Evolutionary conservation across 306 rosid genomes (phyloP), one percentile per base, ranked within the genome.

Genomic region (Phaseolus lunatus): DNA sequence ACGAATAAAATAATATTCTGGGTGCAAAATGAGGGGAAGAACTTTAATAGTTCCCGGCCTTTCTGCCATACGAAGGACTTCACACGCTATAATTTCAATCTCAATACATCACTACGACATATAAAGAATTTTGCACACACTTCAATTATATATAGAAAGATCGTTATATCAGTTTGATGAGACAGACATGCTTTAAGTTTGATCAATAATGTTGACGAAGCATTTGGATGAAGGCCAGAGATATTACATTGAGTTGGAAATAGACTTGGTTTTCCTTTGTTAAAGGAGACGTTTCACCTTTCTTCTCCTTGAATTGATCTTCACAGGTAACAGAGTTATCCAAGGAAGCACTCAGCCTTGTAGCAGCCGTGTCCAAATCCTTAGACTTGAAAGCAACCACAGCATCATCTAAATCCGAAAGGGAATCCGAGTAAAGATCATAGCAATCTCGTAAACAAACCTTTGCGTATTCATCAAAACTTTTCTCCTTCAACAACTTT

Each of bases 231-330:
- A 90, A 93, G 72, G 86, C 81, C 50, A 93, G 79, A 77, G 91
- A 70, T 22, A 93, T 87, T 0, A 72, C 84, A 20, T 74, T 84
- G 67, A 88, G 79, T 57, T 89, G 82, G 31, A 73, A 81, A 81
- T 73, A 90, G 12, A 26, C 5, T 7, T 13, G 22, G 13, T 87
- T 89, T 47, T 82, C 85, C 49, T 69, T 63, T 24, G 88, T 84
- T 47, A 87, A 76, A 54, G 93, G 96, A 76, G 88, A 90, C 9
- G 16, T 68, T 61, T 56, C 85, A 24, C 84, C 84, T 75, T 82
- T 65, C 83, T 71, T 84, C 4, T 90, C 91, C 73, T 58, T 71
- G 75, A 90, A 93, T 2, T 88, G 92, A 45, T 92, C 92, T 72
- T 90, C 92, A 81, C 96, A 89, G 0, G 90, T 87, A 45, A 35